A percentile compares a stretch with the other conserved stretches of the same genome.
Conservation (phyloP, 176 grass and related monocot species). For the Oryza glumipatula region DNA sequence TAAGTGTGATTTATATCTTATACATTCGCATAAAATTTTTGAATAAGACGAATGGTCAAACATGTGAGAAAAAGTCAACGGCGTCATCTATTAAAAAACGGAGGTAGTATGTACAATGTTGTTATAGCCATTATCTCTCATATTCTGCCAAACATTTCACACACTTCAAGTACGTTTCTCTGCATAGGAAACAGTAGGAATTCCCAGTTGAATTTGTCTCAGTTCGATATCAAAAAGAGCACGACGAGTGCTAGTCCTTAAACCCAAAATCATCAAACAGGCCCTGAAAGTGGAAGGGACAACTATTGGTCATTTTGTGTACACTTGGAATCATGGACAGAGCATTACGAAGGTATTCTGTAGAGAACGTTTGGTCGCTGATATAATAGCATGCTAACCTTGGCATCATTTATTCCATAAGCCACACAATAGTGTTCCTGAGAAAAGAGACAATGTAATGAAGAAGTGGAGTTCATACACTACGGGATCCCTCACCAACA, state of each 20-base stretch:
- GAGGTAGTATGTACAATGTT: slow-evolving; percentile 33
- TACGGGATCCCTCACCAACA: neutral
- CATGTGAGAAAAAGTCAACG: too few relatives aligned
- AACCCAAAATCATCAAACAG: slow-evolving; percentile 66
- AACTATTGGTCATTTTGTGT: neutral
- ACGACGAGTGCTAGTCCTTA: slow-evolving; percentile 19
- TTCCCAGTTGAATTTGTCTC: neutral
- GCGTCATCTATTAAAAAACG: too few relatives aligned
- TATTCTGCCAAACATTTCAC: neutral
- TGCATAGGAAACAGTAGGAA: neutral
- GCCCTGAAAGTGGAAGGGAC: slow-evolving; percentile 49
- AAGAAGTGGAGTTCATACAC: neutral
- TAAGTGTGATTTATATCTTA: too few relatives aligned
- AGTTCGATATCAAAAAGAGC: slow-evolving; percentile 16
- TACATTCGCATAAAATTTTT: too few relatives aligned
- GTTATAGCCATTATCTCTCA: neutral
- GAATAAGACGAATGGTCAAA: too few relatives aligned
- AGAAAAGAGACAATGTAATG: slow-evolving; percentile 24
- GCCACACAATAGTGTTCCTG: slow-evolving; percentile 98
- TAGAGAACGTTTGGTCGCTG: neutral
- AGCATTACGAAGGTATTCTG: neutral
- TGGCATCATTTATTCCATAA: slow-evolving; percentile 73
- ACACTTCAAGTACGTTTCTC: neutral
- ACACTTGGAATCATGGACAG: neutral
- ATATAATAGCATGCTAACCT: slow-evolving; percentile 55